Evolutionary conservation across 2,329 filamentous ascomycete genomes (phyloP).

Genomic region (Stagonosporopsis vannaccii): DNA sequence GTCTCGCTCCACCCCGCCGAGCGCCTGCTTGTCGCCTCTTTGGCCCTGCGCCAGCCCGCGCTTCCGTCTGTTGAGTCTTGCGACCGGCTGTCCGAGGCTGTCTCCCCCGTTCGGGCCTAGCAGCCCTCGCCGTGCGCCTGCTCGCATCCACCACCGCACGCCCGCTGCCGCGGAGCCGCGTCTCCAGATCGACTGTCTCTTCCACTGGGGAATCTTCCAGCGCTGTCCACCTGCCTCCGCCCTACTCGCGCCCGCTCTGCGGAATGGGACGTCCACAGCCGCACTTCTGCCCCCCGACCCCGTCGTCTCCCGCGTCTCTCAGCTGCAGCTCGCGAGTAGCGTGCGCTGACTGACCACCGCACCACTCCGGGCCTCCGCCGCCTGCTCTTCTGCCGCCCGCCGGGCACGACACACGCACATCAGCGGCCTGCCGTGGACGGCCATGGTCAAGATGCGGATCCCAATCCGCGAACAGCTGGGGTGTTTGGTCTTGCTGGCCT

Average conservation of each 20-base stretch:
- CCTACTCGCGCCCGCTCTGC: constrained; percentile 13
- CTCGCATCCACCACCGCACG: constrained; percentile 21
- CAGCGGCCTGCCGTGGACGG: constrained; percentile 9
- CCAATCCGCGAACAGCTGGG: constrained; percentile 88
- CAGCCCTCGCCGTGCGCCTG: constrained; percentile 15
- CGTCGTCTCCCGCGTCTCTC: constrained; percentile 22
- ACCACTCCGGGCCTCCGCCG: constrained; percentile 13
- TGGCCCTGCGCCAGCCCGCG: constrained; percentile 17
- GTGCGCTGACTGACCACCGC: constrained; percentile 27
- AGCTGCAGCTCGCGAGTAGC: constrained; percentile 20
- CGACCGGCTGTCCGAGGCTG: constrained; percentile 14
- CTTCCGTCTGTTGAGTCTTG: constrained; percentile 12
- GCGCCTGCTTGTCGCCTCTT: constrained; percentile 36
- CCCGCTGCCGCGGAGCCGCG: constrained; percentile 10
- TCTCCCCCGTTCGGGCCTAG: constrained; percentile 27
- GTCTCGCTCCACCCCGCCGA: constrained; percentile 6
- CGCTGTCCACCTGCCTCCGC: neutral
- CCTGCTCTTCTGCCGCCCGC: constrained; percentile 3
- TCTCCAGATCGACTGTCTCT: constrained; percentile 10
- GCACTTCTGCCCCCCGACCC: constrained; percentile 17
- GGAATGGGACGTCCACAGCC: constrained; percentile 38
- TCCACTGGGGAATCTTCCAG: constrained; percentile 1
- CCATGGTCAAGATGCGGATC: constrained; percentile 72
- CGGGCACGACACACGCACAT: neutral
- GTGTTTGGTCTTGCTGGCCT: constrained; percentile 76